Base-by-base conservation (phyloP, 306 rosid species). In the Trifolium fragiferum region DNA sequence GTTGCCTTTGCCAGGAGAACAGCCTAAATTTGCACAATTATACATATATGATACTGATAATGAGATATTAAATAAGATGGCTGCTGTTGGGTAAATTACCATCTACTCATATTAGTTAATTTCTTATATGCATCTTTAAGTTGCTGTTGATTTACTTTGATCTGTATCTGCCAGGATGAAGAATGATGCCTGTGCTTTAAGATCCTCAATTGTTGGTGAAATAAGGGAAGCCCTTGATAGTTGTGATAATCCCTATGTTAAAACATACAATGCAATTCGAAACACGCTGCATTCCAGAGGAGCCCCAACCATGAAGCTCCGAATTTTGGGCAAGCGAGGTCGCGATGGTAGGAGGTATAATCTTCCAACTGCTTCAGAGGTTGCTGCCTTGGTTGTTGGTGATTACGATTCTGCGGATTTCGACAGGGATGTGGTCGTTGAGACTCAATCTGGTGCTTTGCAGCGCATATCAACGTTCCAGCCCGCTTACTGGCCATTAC, bases 61-160 rank as follows among this genome's bases (percentile, higher is more conserved):
- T 14, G 51, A 46, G 13, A 46, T 46, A 46, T 13, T 18, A 13
- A 46, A 46, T 13, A 46, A 2, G 2, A 46, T 46, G 51, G 2
- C 18, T 0, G 51, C 0, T 46, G 51, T 46, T 4, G 16, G 51
- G 51, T 46, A 4, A 46, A 4, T 3, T 11, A 12, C 0, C 15
- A 12, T 13, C 6, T n/a, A n/a, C 5, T 2, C 1, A 1, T 12
- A 2, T 14, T 0, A n/a, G n/a, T n/a, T n/a, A n/a, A n/a, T n/a
- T n/a, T n/a, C n/a, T n/a, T n/a, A n/a, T n/a, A n/a, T n/a, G n/a
- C n/a, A n/a, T n/a, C n/a, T n/a, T n/a, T n/a, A n/a, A n/a, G n/a
- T n/a, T n/a, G n/a, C n/a, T 46, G 1, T 5, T 4, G 2, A 11
- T 41, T 41, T 46, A 1, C 14, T 4, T 46, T 13, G n/a, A n/a